A percentile compares a stretch with the other conserved stretches of the same genome.
These are phyloP conservation scores for Colletotrichum somersetense DNA, from an alignment of 2,329 filamentous ascomycete species.

Conservation along the genomic window DNA sequence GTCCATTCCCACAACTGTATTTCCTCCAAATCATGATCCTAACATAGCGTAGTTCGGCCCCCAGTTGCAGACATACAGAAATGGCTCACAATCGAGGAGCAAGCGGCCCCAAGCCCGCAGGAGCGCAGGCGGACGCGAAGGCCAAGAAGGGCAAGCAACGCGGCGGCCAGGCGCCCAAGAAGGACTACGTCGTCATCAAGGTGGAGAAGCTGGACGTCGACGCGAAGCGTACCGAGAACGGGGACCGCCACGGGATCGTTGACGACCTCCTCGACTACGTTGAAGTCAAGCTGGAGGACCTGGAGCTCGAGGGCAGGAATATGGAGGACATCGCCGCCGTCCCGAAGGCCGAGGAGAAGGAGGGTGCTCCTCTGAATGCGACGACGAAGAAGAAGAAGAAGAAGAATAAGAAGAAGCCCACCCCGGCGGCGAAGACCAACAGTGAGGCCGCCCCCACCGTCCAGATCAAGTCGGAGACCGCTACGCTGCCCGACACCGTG, in stretches of 20 bases:
- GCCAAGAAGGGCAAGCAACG: not conserved
- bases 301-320: no score
- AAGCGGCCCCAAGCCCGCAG: not conserved
- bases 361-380: not conserved
- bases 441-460: not conserved
- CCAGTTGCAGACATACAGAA: not conserved
- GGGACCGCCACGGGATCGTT: not conserved
- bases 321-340: no score
- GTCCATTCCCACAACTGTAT: not conserved
- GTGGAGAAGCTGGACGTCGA: not conserved
- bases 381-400: not conserved
- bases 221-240: not conserved
- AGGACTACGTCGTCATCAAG: not conserved
- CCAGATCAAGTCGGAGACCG: not conserved
- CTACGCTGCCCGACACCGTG: not conserved
- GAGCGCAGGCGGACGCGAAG: not conserved
- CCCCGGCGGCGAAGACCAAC: not conserved
- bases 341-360: not conserved
- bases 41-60: no score
- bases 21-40: no score
- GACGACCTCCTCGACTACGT: not conserved
- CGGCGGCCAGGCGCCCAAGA: not conserved
- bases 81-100: not conserved
- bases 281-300: no score
- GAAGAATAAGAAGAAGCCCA: not conserved